Percentiles rank a stretch among this genome's conserved stretches.
phyloP scores from a whole-genome alignment of 2,329 filamentous ascomycete genomes.

The Davidsoniella eucalypti region DNA sequence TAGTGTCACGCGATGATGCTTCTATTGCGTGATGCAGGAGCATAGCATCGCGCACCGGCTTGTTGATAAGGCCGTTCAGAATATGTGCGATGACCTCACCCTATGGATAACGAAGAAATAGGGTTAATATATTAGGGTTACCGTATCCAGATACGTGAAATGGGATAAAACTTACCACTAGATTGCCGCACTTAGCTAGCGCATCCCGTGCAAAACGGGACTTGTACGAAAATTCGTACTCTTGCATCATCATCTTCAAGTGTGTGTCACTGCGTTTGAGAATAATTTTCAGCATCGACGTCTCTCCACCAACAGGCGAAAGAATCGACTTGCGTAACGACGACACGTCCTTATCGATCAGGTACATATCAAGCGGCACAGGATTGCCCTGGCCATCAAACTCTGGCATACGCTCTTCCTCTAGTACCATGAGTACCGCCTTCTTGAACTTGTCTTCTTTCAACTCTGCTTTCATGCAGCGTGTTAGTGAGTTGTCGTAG shows the following conservation, averaged over 20 bases:
- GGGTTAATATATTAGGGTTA: constrained; percentile 6
- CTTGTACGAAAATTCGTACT: constrained; percentile 57
- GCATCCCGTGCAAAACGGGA: constrained; percentile 80
- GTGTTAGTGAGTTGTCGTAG: constrained; percentile 62
- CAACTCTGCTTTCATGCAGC: constrained; percentile 83
- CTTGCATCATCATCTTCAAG: constrained; percentile 58
- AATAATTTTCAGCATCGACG: constrained; percentile 71
- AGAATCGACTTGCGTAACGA: constrained; percentile 52
- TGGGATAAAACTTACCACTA: constrained; percentile 53
- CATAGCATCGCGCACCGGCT: constrained; percentile 79
- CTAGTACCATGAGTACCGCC: constrained; percentile 68
- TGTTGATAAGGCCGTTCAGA: constrained; percentile 92
- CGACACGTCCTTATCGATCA: constrained; percentile 56
- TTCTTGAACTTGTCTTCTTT: constrained; percentile 93
- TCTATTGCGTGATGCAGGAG: constrained; percentile 81
- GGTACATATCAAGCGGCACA: constrained; percentile 37
- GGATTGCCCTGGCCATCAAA: constrained; percentile 45
- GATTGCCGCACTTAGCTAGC: constrained; percentile 73
- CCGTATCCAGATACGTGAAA: background rate
- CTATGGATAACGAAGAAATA: constrained; percentile 27
- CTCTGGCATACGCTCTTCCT: constrained; percentile 73
- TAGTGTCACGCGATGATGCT: constrained; percentile 49
- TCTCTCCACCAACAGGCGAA: constrained; percentile 69
- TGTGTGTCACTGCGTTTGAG: constrained; percentile 67
- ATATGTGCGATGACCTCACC: constrained; percentile 90